These are phyloP conservation scores for Euryodendron excelsum DNA, from an alignment of 148 eudicot species.

Conservation along the genomic window DNA sequence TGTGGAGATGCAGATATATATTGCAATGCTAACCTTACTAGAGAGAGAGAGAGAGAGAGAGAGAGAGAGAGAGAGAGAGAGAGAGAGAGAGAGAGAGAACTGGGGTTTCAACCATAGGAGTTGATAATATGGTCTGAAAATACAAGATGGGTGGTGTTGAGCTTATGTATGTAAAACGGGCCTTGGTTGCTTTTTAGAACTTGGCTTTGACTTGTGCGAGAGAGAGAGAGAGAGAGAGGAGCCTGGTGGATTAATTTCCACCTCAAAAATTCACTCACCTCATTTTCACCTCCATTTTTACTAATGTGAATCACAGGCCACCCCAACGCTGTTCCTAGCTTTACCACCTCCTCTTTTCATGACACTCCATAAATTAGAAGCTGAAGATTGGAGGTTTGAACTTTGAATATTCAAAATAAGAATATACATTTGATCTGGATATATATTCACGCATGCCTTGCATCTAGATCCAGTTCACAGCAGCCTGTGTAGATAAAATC, in stretches of 20 bases:
- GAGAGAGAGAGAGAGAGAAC: neutral
- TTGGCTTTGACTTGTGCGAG: slow-evolving; percentile 26
- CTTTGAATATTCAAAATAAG: slow-evolving; percentile 20
- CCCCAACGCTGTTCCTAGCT: slow-evolving; percentile 42
- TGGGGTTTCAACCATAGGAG: slow-evolving; percentile 2
- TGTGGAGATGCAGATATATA: neutral
- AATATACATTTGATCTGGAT: neutral
- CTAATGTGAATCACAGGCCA: slow-evolving; percentile 65
- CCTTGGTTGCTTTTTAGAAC: slow-evolving; percentile 11
- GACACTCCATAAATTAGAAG: slow-evolving; percentile 36
- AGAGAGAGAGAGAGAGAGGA: slow-evolving; percentile 27
- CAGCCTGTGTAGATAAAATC: no score
- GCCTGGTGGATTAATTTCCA: slow-evolving; percentile 41
- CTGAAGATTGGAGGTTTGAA: slow-evolving; percentile 19
- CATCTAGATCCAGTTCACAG: no score
- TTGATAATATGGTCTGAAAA: slow-evolving; percentile 9
- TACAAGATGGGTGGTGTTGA: neutral
- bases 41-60: slow-evolving; percentile 6
- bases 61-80: neutral
- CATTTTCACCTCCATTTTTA: slow-evolving; percentile 34
- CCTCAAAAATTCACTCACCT: slow-evolving; percentile 36
- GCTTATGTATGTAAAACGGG: slow-evolving; percentile 22
- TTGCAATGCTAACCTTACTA: neutral
- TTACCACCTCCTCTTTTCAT: slow-evolving; percentile 49
- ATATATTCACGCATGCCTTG: no score